Percentiles rank a stretch among this genome's conserved stretches.
Conservation (phyloP, 1,139 yeast species). For the Debaryomyces coudertii region DNA sequence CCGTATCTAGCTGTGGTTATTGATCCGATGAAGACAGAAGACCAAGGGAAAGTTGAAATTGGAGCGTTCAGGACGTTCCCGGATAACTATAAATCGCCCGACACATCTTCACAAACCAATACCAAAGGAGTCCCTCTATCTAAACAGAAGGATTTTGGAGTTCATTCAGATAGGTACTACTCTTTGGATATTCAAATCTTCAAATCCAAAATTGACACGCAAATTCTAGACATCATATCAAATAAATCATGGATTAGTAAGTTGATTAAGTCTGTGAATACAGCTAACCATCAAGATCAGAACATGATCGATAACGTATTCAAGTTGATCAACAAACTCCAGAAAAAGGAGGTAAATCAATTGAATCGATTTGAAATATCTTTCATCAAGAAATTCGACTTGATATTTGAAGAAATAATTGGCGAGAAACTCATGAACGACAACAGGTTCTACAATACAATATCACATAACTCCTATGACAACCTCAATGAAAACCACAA, state of each 20-base stretch:
- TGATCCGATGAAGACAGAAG: conserved; percentile 74
- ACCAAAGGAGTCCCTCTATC: conserved; percentile 42
- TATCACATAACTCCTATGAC: conserved; percentile 6
- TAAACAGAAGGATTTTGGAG: conserved; percentile 66
- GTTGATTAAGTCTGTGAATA: conserved; percentile 15
- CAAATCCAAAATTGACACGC: conserved; percentile 56
- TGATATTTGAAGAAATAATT: conserved; percentile 8
- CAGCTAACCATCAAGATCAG: conserved; percentile 7
- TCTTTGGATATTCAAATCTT: conserved; percentile 68
- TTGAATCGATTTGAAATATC: conserved; percentile 6
- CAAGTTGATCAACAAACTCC: conserved; percentile 8
- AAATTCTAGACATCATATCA: conserved; percentile 49
- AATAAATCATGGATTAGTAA: conserved; percentile 53
- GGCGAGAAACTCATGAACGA: conserved; percentile 4
- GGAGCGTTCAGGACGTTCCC: conserved; percentile 91
- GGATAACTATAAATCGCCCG: conserved; percentile 29
- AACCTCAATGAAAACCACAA: conserved; percentile 30
- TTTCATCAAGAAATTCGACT: conserved; percentile 10
- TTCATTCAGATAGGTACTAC: conserved; percentile 72
- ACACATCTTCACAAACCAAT: conserved; percentile 7
- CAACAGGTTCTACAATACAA: not conserved
- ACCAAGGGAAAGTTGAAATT: conserved; percentile 73
- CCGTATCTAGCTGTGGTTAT: conserved; percentile 89
- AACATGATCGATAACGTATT: conserved; percentile 8
- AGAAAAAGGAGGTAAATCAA: conserved; percentile 4